Evolutionary conservation across 2,329 filamentous ascomycete species (phyloP).

Genomic region (Penicillium sp.): DNA sequence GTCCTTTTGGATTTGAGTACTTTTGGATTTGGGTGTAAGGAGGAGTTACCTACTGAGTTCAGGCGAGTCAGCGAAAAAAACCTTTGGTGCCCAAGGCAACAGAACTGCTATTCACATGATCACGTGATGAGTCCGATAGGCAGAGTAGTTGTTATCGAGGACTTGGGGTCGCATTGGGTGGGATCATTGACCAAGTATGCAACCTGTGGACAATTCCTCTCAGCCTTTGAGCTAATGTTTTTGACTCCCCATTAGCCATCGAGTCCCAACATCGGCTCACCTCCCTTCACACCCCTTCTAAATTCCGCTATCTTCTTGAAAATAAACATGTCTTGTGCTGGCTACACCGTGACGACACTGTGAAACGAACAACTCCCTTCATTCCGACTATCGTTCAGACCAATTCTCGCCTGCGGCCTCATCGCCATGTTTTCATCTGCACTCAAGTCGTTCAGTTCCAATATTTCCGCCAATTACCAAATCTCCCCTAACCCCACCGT

Average conservation of each 20-base stretch:
- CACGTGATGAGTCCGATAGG: not conserved
- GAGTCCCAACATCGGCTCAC: not conserved
- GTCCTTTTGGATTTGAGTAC: too few species aligned
- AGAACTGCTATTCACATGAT: not conserved
- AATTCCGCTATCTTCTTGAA: not conserved
- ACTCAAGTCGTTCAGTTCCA: conserved; percentile 89
- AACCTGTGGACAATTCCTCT: not conserved
- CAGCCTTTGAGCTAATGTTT: not conserved
- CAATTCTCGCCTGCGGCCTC: conserved; percentile 8
- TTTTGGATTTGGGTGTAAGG: too few species aligned
- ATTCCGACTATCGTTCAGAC: not conserved
- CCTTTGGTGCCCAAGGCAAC: not conserved
- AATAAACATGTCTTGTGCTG: conserved; percentile 3
- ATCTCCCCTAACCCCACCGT: conserved; percentile 73
- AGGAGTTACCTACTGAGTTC: too few species aligned
- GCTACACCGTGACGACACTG: conserved; percentile 7
- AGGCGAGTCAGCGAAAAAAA: not conserved
- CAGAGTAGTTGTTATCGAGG: not conserved
- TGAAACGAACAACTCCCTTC: conserved; percentile 13
- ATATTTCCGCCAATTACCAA: conserved; percentile 89
- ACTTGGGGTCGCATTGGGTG: not conserved
- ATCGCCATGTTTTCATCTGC: conserved; percentile 85
- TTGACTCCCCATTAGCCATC: not conserved
- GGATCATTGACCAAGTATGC: not conserved
- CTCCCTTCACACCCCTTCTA: not conserved